phyloP scores from a whole-genome alignment of 2,329 filamentous ascomycete genomes.

The Thielaviopsis musarum region DNA sequence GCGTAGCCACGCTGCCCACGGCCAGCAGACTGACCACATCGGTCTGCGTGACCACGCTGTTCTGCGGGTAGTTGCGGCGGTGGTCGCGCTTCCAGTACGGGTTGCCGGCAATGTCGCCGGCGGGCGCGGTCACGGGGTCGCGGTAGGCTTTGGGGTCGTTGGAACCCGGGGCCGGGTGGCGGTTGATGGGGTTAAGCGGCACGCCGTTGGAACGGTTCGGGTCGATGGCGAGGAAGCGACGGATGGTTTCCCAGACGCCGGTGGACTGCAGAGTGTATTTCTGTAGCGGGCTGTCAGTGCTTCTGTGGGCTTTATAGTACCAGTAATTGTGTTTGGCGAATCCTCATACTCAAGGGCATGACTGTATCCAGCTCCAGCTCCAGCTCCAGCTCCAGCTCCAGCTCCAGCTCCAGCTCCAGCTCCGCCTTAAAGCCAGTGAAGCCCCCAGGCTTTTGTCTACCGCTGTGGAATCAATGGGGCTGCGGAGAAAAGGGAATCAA shows the following conservation, averaged over 20 bases:
- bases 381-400: too few species aligned
- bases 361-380: too few species aligned
- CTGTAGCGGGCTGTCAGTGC: constrained; percentile 27
- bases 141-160: constrained; percentile 22
- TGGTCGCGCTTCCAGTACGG: constrained; percentile 70
- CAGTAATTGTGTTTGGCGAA: too few species aligned
- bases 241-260: constrained; percentile 75
- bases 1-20: constrained; percentile 64
- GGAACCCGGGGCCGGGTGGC: constrained; percentile 49
- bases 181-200: constrained; percentile 83
- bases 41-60: constrained; percentile 65
- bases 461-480: not conserved
- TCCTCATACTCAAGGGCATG: too few species aligned
- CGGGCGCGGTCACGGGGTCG: constrained; percentile 38
- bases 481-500: not conserved
- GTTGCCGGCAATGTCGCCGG: constrained; percentile 22
- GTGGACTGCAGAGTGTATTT: constrained; percentile 91
- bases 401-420: too few species aligned
- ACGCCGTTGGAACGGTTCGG: constrained; percentile 79
- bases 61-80: constrained; percentile 64
- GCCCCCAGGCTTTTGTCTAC: too few species aligned
- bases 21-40: constrained; percentile 74
- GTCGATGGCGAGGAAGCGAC: constrained; percentile 64
- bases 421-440: too few species aligned
- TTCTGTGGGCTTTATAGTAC: too few species aligned